Base-by-base conservation (phyloP, 768 basidiomycete species). In the Baorangia bicolor region DNA sequence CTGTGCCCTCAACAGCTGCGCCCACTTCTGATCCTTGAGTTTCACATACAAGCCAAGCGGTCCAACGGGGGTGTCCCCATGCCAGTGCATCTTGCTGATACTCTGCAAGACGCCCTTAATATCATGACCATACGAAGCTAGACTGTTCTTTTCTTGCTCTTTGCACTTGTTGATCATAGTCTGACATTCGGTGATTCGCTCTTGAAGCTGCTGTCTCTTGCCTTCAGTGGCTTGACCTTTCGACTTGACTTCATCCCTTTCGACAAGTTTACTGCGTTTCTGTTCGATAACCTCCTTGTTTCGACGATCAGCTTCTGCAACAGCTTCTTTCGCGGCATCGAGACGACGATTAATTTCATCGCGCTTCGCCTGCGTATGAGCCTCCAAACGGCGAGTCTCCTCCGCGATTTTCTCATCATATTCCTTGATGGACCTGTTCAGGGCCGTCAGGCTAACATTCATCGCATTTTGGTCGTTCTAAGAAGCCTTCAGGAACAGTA, bases 11-110 rank as follows among this genome's bases (percentile, higher is more conserved):
- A 98, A 70, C n/a, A 92, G 61, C 1, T 74, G 73, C 0, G 83
- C 85, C 83, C 90, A 98, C 31, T 64, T 73, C 56, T 75, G 64
- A 46, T 95, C 89, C 62, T 77, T 82, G 35, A 92, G 81, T 63
- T 85, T 88, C 64, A 98, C 87, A 66, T 83, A 80, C 46, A 81
- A 58, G 0, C 96, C 96, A 25, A 98, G 74, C 0, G 96, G 96
- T 0, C 92, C 92, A 33, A 91, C 69, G 0, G 90, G 90, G 20
- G 64, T 65, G 43, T 84, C 78, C 4, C 91, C 91, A 27, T 74
- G 57, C 92, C 92, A 93, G 6, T 53, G 73, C 67, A 72, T 74
- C 28, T 62, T 64, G 41, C 71, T 67, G 51, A 94, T 84, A 38
- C 70, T 74, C 11, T 77, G 76, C 41, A 90, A 63, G 9, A 92